Evolutionary conservation across 2,329 filamentous ascomycete species (phyloP), one percentile per base, ranked within the genome.

Genomic region (Thelonectria olida): DNA sequence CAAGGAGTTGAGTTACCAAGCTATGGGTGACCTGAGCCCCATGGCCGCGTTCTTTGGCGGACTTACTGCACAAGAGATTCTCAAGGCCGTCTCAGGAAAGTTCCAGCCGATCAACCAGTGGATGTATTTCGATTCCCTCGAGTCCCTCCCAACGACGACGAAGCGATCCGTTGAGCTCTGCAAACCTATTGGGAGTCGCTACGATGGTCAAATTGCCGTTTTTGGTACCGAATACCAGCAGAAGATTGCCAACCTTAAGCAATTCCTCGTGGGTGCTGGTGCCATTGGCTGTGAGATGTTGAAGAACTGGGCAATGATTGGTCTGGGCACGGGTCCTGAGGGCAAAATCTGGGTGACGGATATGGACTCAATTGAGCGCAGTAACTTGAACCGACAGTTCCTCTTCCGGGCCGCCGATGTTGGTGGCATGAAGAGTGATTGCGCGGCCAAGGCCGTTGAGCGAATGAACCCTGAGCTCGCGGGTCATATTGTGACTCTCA

Each of bases 271-370:
- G 59, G 96, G 96, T 69, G 93, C 96, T 47, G 96, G 96, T 72
- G 96, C 96, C 65, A 99, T 99, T 76, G 96, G 96, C 45, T 99
- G 96, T 74, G 96, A 99, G 76, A 99, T 98, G 91, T 82, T 99
- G 69, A 99, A 99, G 87, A 98, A 98, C 79, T 99, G 96, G 94
- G 95, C 96, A 34, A 96, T 99, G 94, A 97, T 98, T 76, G 96
- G 96, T 68, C 84, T 99, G 27, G 95, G 91, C 44, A 92, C 92
- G 45, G 96, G 96, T 4, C 92, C 93, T 3, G 87, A 93, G 49
- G 96, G 96, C 72, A 91, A 91, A 78, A 96, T 99, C 72, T 92
- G 83, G 60, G 92, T 99, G 50, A 98, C 96, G 13, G 96, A 99
- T 76, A 98, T 97, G 89, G 96, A 99, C 74, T 94, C 94, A 55